A percentile compares a stretch with the other conserved stretches of the same genome.
These are phyloP conservation scores for Cordyceps pruinosa DNA, from an alignment of 2,329 filamentous ascomycete species.

Conservation along the genomic window DNA sequence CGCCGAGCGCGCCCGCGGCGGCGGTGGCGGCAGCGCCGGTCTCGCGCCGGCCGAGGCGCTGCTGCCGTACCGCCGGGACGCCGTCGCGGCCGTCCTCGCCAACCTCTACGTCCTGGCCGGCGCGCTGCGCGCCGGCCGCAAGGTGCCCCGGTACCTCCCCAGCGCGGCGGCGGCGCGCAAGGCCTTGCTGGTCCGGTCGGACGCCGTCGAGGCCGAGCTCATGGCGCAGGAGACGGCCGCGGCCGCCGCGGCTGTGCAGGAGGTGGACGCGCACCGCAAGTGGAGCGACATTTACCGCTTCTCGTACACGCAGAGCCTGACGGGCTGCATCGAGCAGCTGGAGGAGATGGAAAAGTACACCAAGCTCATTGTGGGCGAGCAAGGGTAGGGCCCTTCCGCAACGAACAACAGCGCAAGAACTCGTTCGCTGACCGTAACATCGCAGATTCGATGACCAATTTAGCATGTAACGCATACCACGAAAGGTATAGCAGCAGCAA, in stretches of 20 bases:
- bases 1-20: too few species aligned
- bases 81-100: conserved; percentile 50
- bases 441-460: conserved; percentile 12
- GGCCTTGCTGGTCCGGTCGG: conserved; percentile 44
- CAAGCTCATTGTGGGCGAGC: conserved; percentile 51
- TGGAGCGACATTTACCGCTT: conserved; percentile 53
- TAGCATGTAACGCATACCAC: conserved; percentile 1
- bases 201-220: conserved; percentile 35
- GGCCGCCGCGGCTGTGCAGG: conserved; percentile 11
- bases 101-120: conserved; percentile 53
- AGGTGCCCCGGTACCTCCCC: conserved; percentile 49
- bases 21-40: too few species aligned
- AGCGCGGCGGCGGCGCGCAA: conserved; percentile 47
- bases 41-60: conserved; percentile 42
- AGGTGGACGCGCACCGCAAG: conserved; percentile 32
- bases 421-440: neutral
- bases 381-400: conserved; percentile 29
- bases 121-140: conserved; percentile 42
- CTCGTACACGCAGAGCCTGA: conserved; percentile 46
- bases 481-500: neutral
- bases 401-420: neutral
- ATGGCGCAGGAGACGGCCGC: conserved; percentile 17
- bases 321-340: conserved; percentile 47
- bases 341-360: conserved; percentile 49
- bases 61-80: conserved; percentile 45